These are phyloP conservation scores for Oryza rufipogon DNA, from an alignment of 176 grass and related monocot genomes.

Conservation along the genomic window DNA sequence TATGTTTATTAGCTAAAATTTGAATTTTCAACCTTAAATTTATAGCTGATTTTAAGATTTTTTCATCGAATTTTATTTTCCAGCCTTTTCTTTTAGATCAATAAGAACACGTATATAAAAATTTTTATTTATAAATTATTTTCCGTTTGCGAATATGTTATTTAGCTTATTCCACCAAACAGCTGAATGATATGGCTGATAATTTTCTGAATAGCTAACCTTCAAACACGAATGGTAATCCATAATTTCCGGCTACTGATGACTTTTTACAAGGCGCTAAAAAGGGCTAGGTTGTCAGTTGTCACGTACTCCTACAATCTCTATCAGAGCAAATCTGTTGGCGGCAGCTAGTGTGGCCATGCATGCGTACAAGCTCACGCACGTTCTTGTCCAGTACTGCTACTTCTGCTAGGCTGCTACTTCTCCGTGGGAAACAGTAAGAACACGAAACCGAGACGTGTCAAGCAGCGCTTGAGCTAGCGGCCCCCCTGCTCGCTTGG, in stretches of 20 bases:
- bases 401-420: neutral
- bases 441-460: neutral
- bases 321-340: neutral
- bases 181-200: no score
- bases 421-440: slow-evolving; percentile 22
- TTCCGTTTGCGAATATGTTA: no score
- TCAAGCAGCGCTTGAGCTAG: neutral
- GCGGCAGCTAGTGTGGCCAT: neutral
- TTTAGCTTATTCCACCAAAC: no score
- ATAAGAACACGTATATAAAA: no score
- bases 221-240: neutral
- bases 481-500: no score
- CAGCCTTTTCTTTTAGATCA: no score
- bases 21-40: no score
- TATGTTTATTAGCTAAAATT: no score
- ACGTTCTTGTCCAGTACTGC: neutral
- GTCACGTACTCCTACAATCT: neutral
- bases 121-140: no score
- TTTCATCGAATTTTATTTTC: no score
- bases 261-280: neutral
- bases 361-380: neutral
- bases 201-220: neutral
- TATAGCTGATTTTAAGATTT: no score
- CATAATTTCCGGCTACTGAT: neutral
- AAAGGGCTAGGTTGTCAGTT: no score